Percentiles rank a stretch among this genome's conserved stretches.
Evolutionary conservation across 2,329 filamentous ascomycete species (phyloP).

Genomic region (Fusarium bulbicola): DNA sequence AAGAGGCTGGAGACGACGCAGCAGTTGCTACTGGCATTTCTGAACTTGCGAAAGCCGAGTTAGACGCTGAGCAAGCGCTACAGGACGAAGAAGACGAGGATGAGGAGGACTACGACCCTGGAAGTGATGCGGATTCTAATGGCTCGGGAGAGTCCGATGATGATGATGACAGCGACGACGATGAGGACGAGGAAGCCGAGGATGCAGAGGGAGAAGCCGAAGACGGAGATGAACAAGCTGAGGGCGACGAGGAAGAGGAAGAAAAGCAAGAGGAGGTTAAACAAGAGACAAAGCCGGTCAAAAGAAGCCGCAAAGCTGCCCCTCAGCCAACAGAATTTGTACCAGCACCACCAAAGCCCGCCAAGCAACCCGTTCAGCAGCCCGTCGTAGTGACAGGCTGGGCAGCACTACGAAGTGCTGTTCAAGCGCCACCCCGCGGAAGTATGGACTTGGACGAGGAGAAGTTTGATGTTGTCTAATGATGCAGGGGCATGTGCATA

Average conservation of each 20-base stretch:
- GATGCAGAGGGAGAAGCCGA: conserved; percentile 38
- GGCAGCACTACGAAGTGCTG: conserved; percentile 43
- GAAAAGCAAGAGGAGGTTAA: conserved; percentile 34
- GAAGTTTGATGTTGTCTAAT: conserved; percentile 47
- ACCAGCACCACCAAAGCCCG: conserved; percentile 11
- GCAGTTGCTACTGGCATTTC: conserved; percentile 53
- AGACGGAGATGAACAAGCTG: conserved; percentile 29
- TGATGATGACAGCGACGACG: conserved; percentile 53
- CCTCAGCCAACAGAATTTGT: not conserved
- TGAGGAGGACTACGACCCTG: conserved; percentile 74
- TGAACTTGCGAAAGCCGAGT: conserved; percentile 60
- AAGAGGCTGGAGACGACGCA: conserved; percentile 51
- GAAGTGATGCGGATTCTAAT: conserved; percentile 67
- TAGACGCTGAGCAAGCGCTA: conserved; percentile 61
- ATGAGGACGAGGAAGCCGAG: conserved; percentile 45
- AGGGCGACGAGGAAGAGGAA: conserved; percentile 33
- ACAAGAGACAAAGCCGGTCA: conserved; percentile 11
- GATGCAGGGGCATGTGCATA: not conserved
- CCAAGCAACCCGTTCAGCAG: conserved; percentile 5
- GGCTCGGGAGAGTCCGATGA: conserved; percentile 66
- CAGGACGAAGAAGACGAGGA: conserved; percentile 71
- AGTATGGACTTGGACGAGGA: conserved; percentile 47
- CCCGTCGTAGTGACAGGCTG: conserved; percentile 44
- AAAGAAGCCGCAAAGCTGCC: not conserved
- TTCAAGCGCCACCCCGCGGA: conserved; percentile 28